phyloP scores from a whole-genome alignment of 768 basidiomycete genomes.

The Termitomyces heimii region DNA sequence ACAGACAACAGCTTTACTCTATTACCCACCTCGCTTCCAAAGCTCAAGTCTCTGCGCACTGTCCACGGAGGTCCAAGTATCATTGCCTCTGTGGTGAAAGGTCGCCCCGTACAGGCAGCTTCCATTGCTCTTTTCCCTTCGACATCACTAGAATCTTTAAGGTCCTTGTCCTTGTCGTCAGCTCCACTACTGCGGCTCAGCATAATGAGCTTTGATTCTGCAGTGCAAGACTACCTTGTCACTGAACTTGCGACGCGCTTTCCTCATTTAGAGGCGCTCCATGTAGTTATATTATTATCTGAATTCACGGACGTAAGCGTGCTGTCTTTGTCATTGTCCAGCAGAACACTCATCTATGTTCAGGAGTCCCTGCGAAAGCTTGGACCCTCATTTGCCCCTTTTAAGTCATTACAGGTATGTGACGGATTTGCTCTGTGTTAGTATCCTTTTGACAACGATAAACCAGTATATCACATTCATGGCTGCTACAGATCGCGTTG shows the following conservation, averaged over 20 bases:
- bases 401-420: slow-evolving; percentile 32
- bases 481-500: slow-evolving; percentile 31
- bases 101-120: slow-evolving; percentile 42
- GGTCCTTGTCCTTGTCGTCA: slow-evolving; percentile 33
- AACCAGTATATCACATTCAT: slow-evolving; percentile 56
- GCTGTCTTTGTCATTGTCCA: background rate
- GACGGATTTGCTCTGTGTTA: background rate
- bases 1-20: slow-evolving; percentile 26
- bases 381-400: slow-evolving; percentile 32
- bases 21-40: slow-evolving; percentile 36
- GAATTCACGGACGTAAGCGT: slow-evolving; percentile 40
- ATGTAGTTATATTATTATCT: slow-evolving; percentile 50
- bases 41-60: slow-evolving; percentile 43
- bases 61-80: slow-evolving; percentile 44
- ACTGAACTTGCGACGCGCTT: slow-evolving; percentile 41
- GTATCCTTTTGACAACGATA: background rate
- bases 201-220: slow-evolving; percentile 51
- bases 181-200: slow-evolving; percentile 43
- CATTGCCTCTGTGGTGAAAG: slow-evolving; percentile 38
- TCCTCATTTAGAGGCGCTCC: slow-evolving; percentile 49
- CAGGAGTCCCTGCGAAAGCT: slow-evolving; percentile 39
- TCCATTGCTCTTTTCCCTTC: slow-evolving; percentile 48
- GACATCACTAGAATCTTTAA: slow-evolving; percentile 32
- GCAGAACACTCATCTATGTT: background rate
- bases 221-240: slow-evolving; percentile 38